phyloP scores from a whole-genome alignment of 257 asterid genomes.

The Nemophila menziesii region DNA sequence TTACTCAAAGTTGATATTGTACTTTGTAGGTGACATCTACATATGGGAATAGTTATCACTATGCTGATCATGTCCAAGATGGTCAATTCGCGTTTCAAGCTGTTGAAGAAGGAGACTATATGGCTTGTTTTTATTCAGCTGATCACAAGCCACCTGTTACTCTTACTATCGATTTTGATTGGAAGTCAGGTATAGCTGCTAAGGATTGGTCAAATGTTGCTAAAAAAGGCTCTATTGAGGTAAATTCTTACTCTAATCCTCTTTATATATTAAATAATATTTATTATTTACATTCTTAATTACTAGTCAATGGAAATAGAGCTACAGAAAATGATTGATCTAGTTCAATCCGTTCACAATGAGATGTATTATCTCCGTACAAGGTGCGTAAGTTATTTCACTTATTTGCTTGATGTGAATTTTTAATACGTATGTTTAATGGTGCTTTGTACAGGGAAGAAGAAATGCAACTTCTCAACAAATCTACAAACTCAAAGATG shows the following conservation, averaged over 20 bases:
- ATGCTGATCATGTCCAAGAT: constrained; percentile 58
- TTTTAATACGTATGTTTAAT: neutral
- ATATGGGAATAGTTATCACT: constrained; percentile 70
- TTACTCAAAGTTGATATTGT: neutral
- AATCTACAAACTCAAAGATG: constrained; percentile 65
- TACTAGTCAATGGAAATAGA: constrained; percentile 66
- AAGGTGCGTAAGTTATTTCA: constrained; percentile 26
- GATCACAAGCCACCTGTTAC: constrained; percentile 56
- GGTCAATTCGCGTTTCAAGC: constrained; percentile 86
- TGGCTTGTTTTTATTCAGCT: constrained; percentile 77
- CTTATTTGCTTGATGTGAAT: neutral
- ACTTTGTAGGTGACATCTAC: constrained; percentile 64
- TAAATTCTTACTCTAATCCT: constrained; percentile 25
- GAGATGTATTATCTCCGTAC: constrained; percentile 82
- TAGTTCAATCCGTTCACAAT: constrained; percentile 60
- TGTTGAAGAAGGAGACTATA: constrained; percentile 69
- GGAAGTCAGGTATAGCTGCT: constrained; percentile 94
- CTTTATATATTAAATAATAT: neutral
- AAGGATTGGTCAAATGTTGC: constrained; percentile 90
- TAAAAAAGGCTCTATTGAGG: constrained; percentile 88
- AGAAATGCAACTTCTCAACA: constrained; percentile 70
- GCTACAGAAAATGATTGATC: constrained; percentile 60
- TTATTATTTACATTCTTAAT: constrained; percentile 4
- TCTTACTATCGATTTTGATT: constrained; percentile 64
- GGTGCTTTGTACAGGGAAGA: constrained; percentile 41